Evolutionary conservation across 1,139 yeast genomes (phyloP), one percentile per base, ranked within the genome.

Genomic region (Suhomyces chickasaworum): DNA sequence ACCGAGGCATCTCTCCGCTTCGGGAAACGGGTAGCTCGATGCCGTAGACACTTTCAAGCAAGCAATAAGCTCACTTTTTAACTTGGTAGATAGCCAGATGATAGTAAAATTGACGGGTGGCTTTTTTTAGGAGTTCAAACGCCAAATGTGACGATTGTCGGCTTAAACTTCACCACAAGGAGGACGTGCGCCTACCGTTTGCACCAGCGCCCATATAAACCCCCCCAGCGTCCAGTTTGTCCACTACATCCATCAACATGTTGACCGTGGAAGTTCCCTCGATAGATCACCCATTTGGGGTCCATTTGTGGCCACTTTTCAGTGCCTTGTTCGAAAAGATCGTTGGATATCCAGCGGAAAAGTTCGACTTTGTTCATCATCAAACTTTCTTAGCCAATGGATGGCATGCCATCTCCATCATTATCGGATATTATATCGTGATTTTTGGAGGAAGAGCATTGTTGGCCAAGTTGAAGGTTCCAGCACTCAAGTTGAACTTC

Each of bases 301-400:
- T 93, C 45, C 80, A 87, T 59, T 75, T 93, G 53, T 93, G 97
- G 97, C 95, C 96, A 25, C 70, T 91, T 50, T 89, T 93, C 67
- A 81, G 84, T 60, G 71, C 70, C 53, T 70, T 71, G 22, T 84
- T 83, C 58, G 79, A 75, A 50, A 48, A 61, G 43, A 59, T 77
- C 29, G 66, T 71, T 38, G 91, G 89, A 33, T 82, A 81, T 61
- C 74, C 80, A 2, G 95, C 96, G 36, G 84, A 84, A 50, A 81
- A 84, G 45, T 93, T 93, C 63, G 71, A 78, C 57, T 93, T 89
- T 63, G 66, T 81, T 44, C 78, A 82, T 60, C 81, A 82, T 61
- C 64, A 77, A 53, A 88, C 95, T 2, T 80, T 83, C 54, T 66
- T 86, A 66, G 88, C 88, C 38, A 82, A 78, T 66, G 87, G 83